Conservation (phyloP, 1,139 yeast genomes). For the Pichia sp. region DNA sequence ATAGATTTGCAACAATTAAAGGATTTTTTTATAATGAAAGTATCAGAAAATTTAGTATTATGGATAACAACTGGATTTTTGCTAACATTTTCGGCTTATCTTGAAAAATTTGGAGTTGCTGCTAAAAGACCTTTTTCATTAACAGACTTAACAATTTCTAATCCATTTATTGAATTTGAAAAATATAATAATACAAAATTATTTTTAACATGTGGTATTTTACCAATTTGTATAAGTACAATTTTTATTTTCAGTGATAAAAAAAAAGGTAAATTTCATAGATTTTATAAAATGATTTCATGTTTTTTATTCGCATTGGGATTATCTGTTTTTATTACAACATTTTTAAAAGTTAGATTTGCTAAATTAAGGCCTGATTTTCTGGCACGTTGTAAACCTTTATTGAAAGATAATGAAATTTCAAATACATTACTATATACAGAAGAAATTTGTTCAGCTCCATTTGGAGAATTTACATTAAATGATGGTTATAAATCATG, state of each 20-base stretch:
- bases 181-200: constrained; percentile 35
- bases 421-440: constrained; percentile 11
- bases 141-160: constrained; percentile 36
- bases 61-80: constrained; percentile 15
- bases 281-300: constrained; percentile 31
- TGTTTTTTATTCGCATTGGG: constrained; percentile 38
- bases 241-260: constrained; percentile 4
- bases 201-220: constrained; percentile 35
- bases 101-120: constrained; percentile 27
- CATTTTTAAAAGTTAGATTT: constrained; percentile 58
- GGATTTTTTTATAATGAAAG: constrained; percentile 9
- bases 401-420: neutral
- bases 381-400: constrained; percentile 56
- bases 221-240: constrained; percentile 34
- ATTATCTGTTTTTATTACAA: constrained; percentile 41
- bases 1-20: neutral
- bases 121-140: constrained; percentile 35
- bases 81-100: constrained; percentile 7
- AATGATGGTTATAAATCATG: constrained; percentile 72
- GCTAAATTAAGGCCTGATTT: constrained; percentile 81
- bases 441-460: constrained; percentile 49
- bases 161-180: constrained; percentile 42
- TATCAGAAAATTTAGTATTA: constrained; percentile 11
- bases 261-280: constrained; percentile 7
- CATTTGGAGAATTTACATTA: constrained; percentile 34